Evolutionary conservation across 2,329 filamentous ascomycete genomes (phyloP).

Genomic region (Helotiales sp.): DNA sequence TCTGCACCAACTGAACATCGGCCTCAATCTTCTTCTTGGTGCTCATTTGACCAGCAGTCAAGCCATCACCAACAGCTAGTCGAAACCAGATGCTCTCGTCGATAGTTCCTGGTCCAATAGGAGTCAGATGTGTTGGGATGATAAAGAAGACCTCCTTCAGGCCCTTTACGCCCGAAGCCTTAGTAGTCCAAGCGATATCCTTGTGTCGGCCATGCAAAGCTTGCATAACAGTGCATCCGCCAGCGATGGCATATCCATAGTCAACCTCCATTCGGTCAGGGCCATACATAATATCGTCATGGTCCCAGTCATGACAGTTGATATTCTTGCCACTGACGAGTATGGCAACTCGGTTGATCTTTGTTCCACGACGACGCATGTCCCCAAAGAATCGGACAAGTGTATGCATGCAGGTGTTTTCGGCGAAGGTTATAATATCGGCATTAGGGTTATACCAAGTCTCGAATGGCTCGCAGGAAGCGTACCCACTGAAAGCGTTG

Average conservation of each 20-base stretch:
- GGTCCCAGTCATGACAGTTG: slow-evolving; percentile 4
- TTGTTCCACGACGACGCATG: not conserved
- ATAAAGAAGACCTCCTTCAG: slow-evolving; percentile 3
- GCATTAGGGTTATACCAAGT: not conserved
- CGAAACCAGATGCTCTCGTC: slow-evolving; percentile 2
- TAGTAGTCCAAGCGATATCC: not conserved
- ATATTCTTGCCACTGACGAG: not conserved
- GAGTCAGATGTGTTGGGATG: slow-evolving; percentile 1
- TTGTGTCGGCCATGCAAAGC: slow-evolving; percentile 5
- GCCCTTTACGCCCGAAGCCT: not conserved
- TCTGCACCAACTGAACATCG: not conserved
- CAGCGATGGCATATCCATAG: slow-evolving; percentile 1
- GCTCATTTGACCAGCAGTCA: not conserved
- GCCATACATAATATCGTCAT: not conserved
- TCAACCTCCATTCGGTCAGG: not conserved
- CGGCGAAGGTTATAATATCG: not conserved
- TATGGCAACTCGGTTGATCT: not conserved
- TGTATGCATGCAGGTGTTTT: not conserved
- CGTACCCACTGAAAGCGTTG: not conserved
- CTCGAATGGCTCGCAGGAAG: not conserved
- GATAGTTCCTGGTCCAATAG: not conserved
- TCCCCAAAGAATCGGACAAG: not conserved
- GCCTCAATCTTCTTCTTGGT: not conserved
- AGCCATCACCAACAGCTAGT: not conserved
- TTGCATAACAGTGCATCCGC: not conserved